A percentile compares a stretch with the other conserved stretches of the same genome.
Evolutionary conservation across 306 rosid species (phyloP).

Genomic region (Lablab purpureus): DNA sequence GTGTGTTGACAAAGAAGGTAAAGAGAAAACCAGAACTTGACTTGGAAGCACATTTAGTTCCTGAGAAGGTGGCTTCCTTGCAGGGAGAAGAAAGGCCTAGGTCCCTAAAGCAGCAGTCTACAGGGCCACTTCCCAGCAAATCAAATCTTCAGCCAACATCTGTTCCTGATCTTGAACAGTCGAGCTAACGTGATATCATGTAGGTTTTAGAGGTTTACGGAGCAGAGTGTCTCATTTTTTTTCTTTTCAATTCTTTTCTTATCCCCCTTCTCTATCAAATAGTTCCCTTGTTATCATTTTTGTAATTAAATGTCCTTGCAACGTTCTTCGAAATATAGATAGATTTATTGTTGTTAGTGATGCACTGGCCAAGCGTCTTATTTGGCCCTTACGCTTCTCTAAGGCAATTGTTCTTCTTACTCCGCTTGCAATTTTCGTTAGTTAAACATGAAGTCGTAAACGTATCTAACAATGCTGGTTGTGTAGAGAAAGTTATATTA

Average conservation of each 20-base stretch:
- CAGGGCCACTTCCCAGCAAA: conserved; percentile 60
- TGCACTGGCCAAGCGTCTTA: conserved; percentile 46
- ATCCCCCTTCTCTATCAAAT: conserved; percentile 26
- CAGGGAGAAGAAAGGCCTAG: conserved; percentile 79
- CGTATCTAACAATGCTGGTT: neutral
- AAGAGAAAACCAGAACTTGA: conserved; percentile 84
- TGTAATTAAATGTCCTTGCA: conserved; percentile 71
- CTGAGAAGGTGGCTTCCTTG: conserved; percentile 62
- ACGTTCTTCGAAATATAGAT: conserved; percentile 58
- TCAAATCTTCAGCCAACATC: conserved; percentile 68
- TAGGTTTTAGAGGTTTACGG: conserved; percentile 50
- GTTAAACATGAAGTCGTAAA: neutral
- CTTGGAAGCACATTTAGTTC: conserved; percentile 59
- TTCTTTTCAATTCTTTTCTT: conserved; percentile 4
- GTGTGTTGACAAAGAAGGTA: conserved; percentile 66
- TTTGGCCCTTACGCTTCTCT: neutral
- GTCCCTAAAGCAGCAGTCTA: conserved; percentile 74
- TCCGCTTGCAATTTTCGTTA: neutral
- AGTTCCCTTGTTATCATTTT: conserved; percentile 59
- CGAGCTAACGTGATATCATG: conserved; percentile 71
- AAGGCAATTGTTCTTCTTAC: neutral
- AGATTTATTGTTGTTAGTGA: conserved; percentile 52
- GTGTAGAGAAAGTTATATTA: neutral
- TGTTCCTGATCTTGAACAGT: conserved; percentile 77
- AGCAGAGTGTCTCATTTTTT: conserved; percentile 48